Conservation (phyloP, 148 eudicot species). For the Fagopyrum tataricum region DNA sequence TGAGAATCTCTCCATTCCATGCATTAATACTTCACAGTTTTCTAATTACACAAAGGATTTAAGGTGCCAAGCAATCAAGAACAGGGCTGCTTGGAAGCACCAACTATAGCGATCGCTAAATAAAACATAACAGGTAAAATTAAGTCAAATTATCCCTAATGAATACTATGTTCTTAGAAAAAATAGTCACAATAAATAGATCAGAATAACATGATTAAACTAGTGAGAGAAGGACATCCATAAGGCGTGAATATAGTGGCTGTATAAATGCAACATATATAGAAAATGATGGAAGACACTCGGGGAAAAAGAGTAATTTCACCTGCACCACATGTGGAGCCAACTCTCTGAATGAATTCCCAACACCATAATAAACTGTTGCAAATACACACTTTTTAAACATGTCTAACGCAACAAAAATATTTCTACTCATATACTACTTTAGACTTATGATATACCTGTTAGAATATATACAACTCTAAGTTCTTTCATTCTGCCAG, state of each 20-base stretch:
- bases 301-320: slow-evolving; percentile 11
- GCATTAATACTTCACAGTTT: neutral
- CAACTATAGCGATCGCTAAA: neutral
- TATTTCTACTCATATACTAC: neutral
- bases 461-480: slow-evolving; percentile 64
- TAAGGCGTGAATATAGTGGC: neutral
- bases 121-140: neutral
- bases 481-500: slow-evolving; percentile 78
- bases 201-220: neutral
- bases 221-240: neutral
- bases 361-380: slow-evolving; percentile 81
- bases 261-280: neutral
- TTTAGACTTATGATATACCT: slow-evolving; percentile 28
- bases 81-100: neutral
- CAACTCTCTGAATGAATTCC: slow-evolving; percentile 56
- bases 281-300: neutral
- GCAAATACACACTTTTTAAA: slow-evolving; percentile 6
- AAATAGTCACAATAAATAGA: neutral
- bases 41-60: neutral
- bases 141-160: neutral
- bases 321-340: slow-evolving; percentile 94
- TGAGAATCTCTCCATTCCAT: neutral
- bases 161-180: neutral
- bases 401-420: neutral
- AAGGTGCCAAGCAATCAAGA: neutral